Conservation (phyloP, 305 asterid genomes). For the Solanum hybrid region DNA sequence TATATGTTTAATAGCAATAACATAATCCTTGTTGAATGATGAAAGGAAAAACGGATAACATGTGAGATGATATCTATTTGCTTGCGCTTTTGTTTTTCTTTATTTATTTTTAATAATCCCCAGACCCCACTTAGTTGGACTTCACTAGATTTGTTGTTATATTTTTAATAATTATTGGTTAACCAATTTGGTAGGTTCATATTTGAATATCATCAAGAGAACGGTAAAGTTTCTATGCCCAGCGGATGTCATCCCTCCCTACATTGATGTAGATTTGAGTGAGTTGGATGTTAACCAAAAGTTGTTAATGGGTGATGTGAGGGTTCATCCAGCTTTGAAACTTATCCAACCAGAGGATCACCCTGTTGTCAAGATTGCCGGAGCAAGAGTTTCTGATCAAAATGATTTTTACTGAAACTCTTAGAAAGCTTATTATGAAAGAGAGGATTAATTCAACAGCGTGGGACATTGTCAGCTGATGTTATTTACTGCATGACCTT, state of each 20-base stretch:
- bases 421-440: background rate
- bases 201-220: conserved; percentile 68
- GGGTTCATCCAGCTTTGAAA: conserved; percentile 77
- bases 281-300: conserved; percentile 79
- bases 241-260: conserved; percentile 77
- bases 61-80: background rate
- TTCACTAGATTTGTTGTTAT: too few species aligned
- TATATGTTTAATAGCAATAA: too few species aligned
- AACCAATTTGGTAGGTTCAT: conserved; percentile 41
- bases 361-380: conserved; percentile 36
- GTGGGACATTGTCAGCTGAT: background rate
- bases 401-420: background rate
- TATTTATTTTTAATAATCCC: too few species aligned
- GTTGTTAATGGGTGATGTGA: conserved; percentile 60
- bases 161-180: background rate
- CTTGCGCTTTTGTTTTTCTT: background rate
- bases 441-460: background rate
- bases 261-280: conserved; percentile 78
- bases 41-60: background rate
- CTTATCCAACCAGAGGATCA: conserved; percentile 31
- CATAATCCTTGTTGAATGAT: too few species aligned
- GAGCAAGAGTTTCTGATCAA: conserved; percentile 41
- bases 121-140: too few species aligned
- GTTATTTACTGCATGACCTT: background rate
- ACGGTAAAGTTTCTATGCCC: conserved; percentile 71